Base-by-base conservation (phyloP, 1,139 yeast species). In the Schwanniomyces etchellsii region DNA sequence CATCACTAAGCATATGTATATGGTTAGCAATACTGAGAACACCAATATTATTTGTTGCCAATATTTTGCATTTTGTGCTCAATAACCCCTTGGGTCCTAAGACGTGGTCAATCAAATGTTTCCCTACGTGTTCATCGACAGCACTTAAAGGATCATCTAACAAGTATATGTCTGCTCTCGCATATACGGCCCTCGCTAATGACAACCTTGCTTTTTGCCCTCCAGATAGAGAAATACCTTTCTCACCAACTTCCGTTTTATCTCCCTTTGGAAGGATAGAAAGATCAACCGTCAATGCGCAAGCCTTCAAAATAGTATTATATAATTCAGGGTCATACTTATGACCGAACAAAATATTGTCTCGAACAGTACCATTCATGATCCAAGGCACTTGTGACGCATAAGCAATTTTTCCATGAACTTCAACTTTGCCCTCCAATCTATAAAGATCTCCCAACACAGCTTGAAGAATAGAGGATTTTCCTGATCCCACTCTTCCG, bases 191-290 rank as follows among this genome's bases (percentile, higher is more conserved):
- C 55, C 98, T 75, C 2, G 97, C 97, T 39, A 91, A 70, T 2
- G 95, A 78, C 31, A 91, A 64, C 57, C 98, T 78, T 1, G 97
- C 96, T 65, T 89, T 91, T 57, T 91, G 97, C 28, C 98, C 98
- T 37, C 98, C 98, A 29, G 96, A 85, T 35, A 91, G 67, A 10
- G 96, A 85, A 35, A 91, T 86, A 46, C 98, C 98, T 61, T 89
- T 91, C 60, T 91, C 98, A 40, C 98, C 98, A 30, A 91, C 97
- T 47, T 83, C 74, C 2, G 98, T 89, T 34, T 67, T 64, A 53
- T 91, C 97, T 30, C 97, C 96, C 50, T 85, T 84, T 3, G 95
- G 84, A 32, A 91, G 65, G 22, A 81, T 75, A 16, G 72, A 73
- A 42, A 91, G 70, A 59, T 91, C 98, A 28, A 77, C 77, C n/a